Evolutionary conservation across 108 stramenopile species (phyloP).

Genomic region (Mediolabrus comicus): DNA sequence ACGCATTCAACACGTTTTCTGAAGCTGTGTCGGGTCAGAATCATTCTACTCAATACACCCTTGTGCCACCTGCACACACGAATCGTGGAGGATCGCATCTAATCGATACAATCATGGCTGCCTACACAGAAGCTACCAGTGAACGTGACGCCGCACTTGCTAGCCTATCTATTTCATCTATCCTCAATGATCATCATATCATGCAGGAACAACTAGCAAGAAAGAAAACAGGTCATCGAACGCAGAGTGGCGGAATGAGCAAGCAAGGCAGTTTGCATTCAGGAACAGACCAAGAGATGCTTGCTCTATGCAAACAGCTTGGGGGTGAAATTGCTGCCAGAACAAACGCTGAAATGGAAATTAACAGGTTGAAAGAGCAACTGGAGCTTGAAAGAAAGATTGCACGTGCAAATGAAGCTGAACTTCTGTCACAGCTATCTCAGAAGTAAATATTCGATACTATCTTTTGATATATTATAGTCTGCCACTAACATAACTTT

Average conservation of each 20-base stretch:
- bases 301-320: constrained; percentile 64
- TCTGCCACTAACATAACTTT: neutral
- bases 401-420: constrained; percentile 40
- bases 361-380: constrained; percentile 53
- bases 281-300: constrained; percentile 58
- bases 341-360: constrained; percentile 56
- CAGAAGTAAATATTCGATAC: neutral
- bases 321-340: constrained; percentile 60
- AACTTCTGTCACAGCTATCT: constrained; percentile 13
- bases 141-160: constrained; percentile 73
- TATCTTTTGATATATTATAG: neutral
- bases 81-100: constrained; percentile 3
- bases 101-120: constrained; percentile 25
- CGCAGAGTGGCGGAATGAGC: neutral
- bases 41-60: neutral
- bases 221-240: constrained; percentile 3
- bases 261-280: constrained; percentile 9
- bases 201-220: constrained; percentile 45
- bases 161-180: constrained; percentile 52
- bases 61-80: neutral
- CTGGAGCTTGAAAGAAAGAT: constrained; percentile 36
- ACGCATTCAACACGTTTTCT: neutral
- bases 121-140: constrained; percentile 48
- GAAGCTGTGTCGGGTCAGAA: neutral
- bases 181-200: constrained; percentile 59